These are phyloP conservation scores for Globisporangium cederbergense DNA, from an alignment of 352 stramenopile species.

Conservation along the genomic window DNA sequence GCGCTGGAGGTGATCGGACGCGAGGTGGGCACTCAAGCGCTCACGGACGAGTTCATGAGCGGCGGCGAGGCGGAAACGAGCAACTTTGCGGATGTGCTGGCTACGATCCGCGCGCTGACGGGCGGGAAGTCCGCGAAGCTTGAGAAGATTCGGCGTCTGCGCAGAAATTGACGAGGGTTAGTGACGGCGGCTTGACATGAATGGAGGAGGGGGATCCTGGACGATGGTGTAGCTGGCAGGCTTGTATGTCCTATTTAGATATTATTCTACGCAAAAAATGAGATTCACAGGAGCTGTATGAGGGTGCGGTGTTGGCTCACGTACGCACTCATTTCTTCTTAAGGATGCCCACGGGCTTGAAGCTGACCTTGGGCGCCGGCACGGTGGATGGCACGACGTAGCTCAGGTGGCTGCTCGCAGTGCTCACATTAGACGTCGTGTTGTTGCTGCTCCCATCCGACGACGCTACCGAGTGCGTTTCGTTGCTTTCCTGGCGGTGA, in stretches of 20 bases:
- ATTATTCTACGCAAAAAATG: slow-evolving; percentile 18
- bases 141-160: slow-evolving; percentile 34
- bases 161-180: slow-evolving; percentile 14
- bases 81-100: slow-evolving; percentile 66
- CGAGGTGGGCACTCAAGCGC: slow-evolving; percentile 46
- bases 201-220: not conserved
- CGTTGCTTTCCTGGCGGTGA: slow-evolving; percentile 21
- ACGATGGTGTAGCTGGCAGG: not conserved
- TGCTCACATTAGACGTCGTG: slow-evolving; percentile 21
- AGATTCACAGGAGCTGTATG: slow-evolving; percentile 1
- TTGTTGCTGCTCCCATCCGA: slow-evolving; percentile 15
- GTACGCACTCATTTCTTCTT: slow-evolving; percentile 23
- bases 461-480: slow-evolving; percentile 20
- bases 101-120: slow-evolving; percentile 39
- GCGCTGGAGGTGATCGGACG: slow-evolving; percentile 73
- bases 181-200: not conserved
- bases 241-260: slow-evolving; percentile 24
- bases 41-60: slow-evolving; percentile 16
- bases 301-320: not conserved
- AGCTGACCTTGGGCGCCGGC: slow-evolving; percentile 22
- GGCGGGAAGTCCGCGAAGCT: slow-evolving; percentile 40
- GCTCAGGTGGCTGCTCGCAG: slow-evolving; percentile 20
- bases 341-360: slow-evolving; percentile 64
- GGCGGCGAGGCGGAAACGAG: slow-evolving; percentile 18
- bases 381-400: slow-evolving; percentile 21